Conservation (phyloP, 2,329 filamentous ascomycete species). For the Stachybotrys elegans region DNA sequence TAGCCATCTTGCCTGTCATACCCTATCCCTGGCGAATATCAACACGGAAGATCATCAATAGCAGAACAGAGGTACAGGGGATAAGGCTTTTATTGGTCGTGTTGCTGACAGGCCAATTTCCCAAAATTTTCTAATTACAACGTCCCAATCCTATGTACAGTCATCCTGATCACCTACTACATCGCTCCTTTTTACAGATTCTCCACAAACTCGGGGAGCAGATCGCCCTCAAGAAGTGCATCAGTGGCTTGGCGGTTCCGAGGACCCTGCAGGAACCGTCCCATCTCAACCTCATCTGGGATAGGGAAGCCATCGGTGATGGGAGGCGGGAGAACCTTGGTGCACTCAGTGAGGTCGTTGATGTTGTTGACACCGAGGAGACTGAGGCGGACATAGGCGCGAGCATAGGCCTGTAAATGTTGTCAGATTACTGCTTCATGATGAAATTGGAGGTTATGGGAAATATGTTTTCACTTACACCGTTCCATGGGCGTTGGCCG, state of each 20-base stretch:
- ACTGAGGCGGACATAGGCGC: constrained; percentile 45
- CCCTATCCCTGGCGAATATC: too few species aligned
- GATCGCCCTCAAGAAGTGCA: constrained; percentile 3
- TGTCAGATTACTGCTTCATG: background rate
- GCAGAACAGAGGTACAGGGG: too few species aligned
- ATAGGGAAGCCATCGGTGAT: constrained; percentile 17
- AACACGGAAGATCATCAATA: too few species aligned
- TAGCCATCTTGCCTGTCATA: too few species aligned
- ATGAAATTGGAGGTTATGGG: background rate
- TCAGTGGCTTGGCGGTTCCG: background rate
- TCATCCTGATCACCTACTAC: too few species aligned
- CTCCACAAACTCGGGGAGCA: background rate
- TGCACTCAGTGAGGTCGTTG: constrained; percentile 48
- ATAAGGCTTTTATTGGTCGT: too few species aligned
- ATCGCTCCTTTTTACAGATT: too few species aligned
- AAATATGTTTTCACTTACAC: too few species aligned
- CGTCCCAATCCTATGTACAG: too few species aligned
- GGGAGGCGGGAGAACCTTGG: constrained; percentile 31
- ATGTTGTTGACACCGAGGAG: constrained; percentile 50
- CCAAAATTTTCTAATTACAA: too few species aligned
- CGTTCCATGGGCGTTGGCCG: too few species aligned
- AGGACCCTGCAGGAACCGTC: constrained; percentile 4
- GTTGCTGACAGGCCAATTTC: too few species aligned
- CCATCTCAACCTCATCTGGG: constrained; percentile 14
- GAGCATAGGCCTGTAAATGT: constrained; percentile 35